Base-by-base conservation (phyloP, 345 rosid genomes). In the Aquilaria sinensis region DNA sequence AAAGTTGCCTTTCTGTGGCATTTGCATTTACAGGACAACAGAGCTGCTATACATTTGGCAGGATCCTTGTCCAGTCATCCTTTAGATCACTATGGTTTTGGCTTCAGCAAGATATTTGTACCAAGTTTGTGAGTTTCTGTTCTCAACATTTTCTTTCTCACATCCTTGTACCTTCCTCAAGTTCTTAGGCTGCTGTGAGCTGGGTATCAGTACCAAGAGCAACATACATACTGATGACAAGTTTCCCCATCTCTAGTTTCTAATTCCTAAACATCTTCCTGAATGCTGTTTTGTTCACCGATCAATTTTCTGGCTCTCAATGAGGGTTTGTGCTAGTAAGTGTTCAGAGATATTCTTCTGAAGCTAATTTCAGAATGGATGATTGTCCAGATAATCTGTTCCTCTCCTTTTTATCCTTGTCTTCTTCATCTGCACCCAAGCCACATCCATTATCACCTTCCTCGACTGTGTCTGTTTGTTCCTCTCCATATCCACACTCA, bases 361-460 rank as follows among this genome's bases (percentile, higher is more conserved):
- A 69, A 67, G 77, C 72, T 63, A 37, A 46, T 63, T 73, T 72
- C 55, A 65, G 71, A 48, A 93, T 88, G 98, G 92, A 75, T 61
- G 77, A 79, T 70, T 77, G 68, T 70, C 84, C 61, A 71, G 81
- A 73, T 65, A 74, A 72, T 67, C 68, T 68, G 63, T 37, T 37
- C 7, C 8, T 37, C 43, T 37, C 43, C 43, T 37, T 82, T 78
- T 57, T 62, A 76, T 62, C 68, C 79, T n/a, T 75, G 61, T 66
- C 73, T n/a, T 41, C 66, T 5, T 37, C 43, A 4, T 60, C 63
- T 15, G 69, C 57, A 0, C 76, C 66, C 67, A 67, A 58, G 56
- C 62, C 13, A 2, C 62, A 62, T 34, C 69, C 56, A 57, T 57
- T 56, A n/a, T 83, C 79, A 59, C 63, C 77, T 62, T 69, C 80